Evolutionary conservation across 352 stramenopile genomes (phyloP), one percentile per base, ranked within the genome.

Genomic region (Phytophthora boehmeriae): DNA sequence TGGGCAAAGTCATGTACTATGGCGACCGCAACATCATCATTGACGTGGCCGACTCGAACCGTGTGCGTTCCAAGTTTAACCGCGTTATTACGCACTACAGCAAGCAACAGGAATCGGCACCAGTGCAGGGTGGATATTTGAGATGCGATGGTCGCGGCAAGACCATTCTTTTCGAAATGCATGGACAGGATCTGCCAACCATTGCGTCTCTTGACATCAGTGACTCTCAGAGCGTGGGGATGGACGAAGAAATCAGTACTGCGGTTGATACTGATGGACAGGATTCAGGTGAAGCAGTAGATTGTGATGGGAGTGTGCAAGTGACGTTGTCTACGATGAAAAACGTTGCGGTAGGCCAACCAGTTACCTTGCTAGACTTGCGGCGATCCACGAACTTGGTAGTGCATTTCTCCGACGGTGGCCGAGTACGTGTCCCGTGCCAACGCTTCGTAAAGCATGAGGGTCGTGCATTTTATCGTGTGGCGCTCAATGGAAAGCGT

Each of bases 51-150:
- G 80, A 95, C 64, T 93, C 84, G 52, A 93, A 95, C 46, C 84
- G 86, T 8, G 63, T 88, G 22, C 80, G 83, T 19, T 91, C 80
- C 36, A 93, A 92, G 63, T 92, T 95, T 59, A 92, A 95, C 32
- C 84, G 82, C 28, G 77, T 95, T 20, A 80, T 95, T 44, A 93
- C 84, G 11, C 82, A 92, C 51, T 91, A 86, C 32, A 78, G 78
- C 56, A 92, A 93, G 66, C 68, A 72, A 17, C 81, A 78, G 38
- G 86, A 90, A 36, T 44, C 75, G 25, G 54, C 67, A 2, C 57
- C 68, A n/a, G 80, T 89, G 0, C 80, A 84, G 53, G 86, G 86
- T 10, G 80, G 80, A 1, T 92, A 80, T 52, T 66, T 95, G 48
- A 68, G 86, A 4, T 95, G 86, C 55, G 83, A 95, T 41, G 86